Evolutionary conservation across 2,329 filamentous ascomycete genomes (phyloP).

Genomic region (Verticillium klebahnii): DNA sequence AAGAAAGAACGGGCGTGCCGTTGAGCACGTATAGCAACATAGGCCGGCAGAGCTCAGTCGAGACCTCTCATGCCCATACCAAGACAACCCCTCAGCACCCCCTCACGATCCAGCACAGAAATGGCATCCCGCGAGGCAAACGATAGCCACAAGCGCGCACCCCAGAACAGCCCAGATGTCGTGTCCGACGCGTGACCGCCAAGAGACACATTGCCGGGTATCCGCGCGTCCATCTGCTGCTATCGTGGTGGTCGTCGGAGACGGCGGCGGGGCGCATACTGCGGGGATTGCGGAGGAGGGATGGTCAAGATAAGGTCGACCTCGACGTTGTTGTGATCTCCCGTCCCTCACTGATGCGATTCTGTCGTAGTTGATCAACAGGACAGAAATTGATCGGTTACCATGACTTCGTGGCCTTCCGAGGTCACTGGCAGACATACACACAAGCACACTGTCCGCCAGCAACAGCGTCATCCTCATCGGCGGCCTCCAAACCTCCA

Average conservation of each 20-base stretch:
- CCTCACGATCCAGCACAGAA: background rate
- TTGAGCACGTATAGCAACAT: too few relatives aligned
- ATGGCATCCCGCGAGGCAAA: background rate
- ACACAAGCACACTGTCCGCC: background rate
- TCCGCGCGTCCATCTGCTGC: background rate
- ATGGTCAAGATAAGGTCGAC: background rate
- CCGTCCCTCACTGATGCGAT: background rate
- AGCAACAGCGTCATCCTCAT: background rate
- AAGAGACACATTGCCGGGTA: background rate
- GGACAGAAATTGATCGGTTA: background rate
- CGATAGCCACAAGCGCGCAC: background rate
- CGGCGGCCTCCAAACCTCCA: background rate
- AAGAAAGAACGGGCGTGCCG: too few relatives aligned
- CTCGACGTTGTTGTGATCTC: background rate
- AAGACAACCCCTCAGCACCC: background rate
- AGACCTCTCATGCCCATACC: too few relatives aligned
- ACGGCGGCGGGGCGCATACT: background rate
- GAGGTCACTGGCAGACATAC: background rate
- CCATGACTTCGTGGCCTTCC: too few relatives aligned
- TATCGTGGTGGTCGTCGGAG: background rate
- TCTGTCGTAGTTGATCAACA: background rate
- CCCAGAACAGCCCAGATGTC: background rate
- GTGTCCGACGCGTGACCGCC: background rate
- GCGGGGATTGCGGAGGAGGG: background rate
- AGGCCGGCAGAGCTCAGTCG: too few relatives aligned